Evolutionary conservation across 108 stramenopile species (phyloP).

Genomic region (Mediolabrus comicus): DNA sequence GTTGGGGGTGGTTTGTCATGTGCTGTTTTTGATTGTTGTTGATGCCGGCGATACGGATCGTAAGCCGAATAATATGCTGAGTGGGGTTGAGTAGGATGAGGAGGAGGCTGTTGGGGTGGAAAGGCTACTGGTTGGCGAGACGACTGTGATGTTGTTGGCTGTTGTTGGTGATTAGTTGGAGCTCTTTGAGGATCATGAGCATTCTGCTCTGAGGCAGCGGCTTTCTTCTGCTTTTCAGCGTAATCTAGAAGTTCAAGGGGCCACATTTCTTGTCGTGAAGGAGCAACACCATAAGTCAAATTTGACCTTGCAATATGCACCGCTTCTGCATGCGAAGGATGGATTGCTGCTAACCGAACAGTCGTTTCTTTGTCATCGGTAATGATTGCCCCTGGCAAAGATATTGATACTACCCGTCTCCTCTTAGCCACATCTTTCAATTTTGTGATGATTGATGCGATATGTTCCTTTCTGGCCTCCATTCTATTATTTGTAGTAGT

Average conservation of each 20-base stretch:
- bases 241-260: slow-evolving; percentile 73
- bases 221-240: slow-evolving; percentile 51
- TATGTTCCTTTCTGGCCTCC: neutral
- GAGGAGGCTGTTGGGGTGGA: neutral
- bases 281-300: slow-evolving; percentile 33
- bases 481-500: neutral
- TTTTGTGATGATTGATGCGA: slow-evolving; percentile 5
- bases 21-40: neutral
- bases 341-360: slow-evolving; percentile 47
- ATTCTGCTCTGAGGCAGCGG: neutral
- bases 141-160: neutral
- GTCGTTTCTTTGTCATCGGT: slow-evolving; percentile 27
- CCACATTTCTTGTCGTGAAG: slow-evolving; percentile 74
- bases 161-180: neutral
- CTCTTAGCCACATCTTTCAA: slow-evolving; percentile 28
- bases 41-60: neutral
- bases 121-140: neutral
- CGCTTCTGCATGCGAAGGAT: slow-evolving; percentile 72
- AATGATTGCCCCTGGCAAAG: slow-evolving; percentile 55
- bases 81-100: neutral
- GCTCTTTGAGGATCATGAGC: slow-evolving; percentile 1
- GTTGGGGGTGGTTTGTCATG: neutral
- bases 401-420: slow-evolving; percentile 39
- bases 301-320: slow-evolving; percentile 50
- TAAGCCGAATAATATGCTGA: neutral